phyloP scores from a whole-genome alignment of 2,329 filamentous ascomycete genomes.

The Bipolaris oryzae region DNA sequence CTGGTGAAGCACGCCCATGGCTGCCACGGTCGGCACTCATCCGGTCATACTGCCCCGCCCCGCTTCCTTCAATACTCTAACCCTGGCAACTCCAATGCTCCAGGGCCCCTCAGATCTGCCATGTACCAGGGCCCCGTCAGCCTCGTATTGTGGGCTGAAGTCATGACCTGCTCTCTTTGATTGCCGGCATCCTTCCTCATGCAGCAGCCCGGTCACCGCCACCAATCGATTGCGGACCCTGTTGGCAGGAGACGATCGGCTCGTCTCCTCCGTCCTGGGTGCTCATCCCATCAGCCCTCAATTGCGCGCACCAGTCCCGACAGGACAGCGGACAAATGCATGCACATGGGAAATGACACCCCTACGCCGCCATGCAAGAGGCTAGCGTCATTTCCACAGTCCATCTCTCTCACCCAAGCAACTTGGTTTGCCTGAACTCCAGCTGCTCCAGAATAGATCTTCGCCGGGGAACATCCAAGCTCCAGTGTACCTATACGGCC shows the following conservation, averaged over 20 bases:
- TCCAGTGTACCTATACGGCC: background rate
- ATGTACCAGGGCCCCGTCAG: conserved; percentile 5
- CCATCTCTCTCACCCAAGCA: background rate
- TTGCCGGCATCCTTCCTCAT: conserved; percentile 10
- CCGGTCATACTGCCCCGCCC: conserved; percentile 7
- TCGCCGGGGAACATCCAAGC: background rate
- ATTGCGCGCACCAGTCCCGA: conserved; percentile 11
- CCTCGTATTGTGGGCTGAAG: conserved; percentile 15
- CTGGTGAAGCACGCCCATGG: conserved; percentile 1
- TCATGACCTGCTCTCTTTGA: conserved; percentile 12
- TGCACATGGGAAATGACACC: background rate
- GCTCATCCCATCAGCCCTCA: conserved; percentile 11
- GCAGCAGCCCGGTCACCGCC: conserved; percentile 6
- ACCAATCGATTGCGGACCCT: conserved; percentile 24
- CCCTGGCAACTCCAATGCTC: conserved; percentile 2
- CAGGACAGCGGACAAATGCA: conserved; percentile 7
- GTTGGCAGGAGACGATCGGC: conserved; percentile 24
- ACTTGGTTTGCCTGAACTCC: background rate
- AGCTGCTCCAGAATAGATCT: background rate
- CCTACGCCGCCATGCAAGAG: background rate
- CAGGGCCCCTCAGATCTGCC: background rate
- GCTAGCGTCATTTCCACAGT: background rate
- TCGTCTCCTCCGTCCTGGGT: conserved; percentile 29
- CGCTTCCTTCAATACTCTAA: conserved; percentile 9
- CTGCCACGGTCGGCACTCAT: conserved; percentile 7